Base-by-base conservation (phyloP, 352 stramenopile species). In the Phytophthora colocasiae region DNA sequence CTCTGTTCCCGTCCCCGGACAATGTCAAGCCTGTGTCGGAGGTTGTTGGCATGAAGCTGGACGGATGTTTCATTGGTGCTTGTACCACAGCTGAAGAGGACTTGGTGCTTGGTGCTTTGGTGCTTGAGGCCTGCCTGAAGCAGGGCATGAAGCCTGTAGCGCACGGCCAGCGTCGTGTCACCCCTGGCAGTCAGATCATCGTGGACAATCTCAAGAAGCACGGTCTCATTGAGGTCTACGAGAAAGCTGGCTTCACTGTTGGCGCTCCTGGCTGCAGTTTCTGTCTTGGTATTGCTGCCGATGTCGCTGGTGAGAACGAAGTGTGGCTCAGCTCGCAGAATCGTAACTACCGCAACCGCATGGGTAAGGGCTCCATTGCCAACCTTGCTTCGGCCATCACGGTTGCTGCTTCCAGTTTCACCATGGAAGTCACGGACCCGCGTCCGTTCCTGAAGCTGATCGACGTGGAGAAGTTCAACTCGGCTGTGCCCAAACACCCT, bases 321-420 rank as follows among this genome's bases (percentile, higher is more conserved):
- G 87, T 96, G 50, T 94, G 87, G 86, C 84, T 96, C 52, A 89
- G 73, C 29, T 81, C 64, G 44, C 85, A 94, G 79, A 96, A 96
- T 74, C 85, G 87, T 22, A 96, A 96, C 74, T 96, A 93, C 75
- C 83, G 86, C 53, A 94, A 94, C 80, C 87, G 87, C 47, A 96
- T 96, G 87, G 87, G 87, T 51, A 83, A 81, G 54, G 86, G 85
- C 31, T 93, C 84, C 15, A 93, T 93, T 58, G 83, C 75, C 15
- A 92, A 96, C 72, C 63, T 96, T 40, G 85, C 83, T 36, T 94
- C 85, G 14, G 85, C 87, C 12, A 86, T 91, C 48, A 92, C 83
- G 27, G 85, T 96, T 19, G 87, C 87, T 27, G 87, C 87, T 12
- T 96, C 87, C 39, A 93, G 85, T 59, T 95, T 95, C 67, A 72